phyloP scores from a whole-genome alignment of 176 grass and related monocot genomes.

The Oryza nivara region DNA sequence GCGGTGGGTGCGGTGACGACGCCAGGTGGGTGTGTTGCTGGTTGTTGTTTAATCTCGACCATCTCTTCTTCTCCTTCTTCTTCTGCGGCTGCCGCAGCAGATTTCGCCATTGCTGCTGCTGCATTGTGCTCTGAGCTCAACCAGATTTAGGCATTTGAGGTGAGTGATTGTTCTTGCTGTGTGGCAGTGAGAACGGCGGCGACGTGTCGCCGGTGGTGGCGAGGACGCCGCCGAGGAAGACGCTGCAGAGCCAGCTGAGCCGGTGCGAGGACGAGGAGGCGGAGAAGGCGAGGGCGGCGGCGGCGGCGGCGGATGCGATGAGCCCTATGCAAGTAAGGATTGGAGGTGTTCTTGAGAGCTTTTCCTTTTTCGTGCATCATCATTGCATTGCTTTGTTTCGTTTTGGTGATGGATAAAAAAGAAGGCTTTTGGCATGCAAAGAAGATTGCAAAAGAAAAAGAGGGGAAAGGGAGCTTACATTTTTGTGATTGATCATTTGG shows the following conservation, averaged over 20 bases:
- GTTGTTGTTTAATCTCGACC: conserved; percentile 55
- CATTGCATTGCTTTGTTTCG: conserved; percentile 45
- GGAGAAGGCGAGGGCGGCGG: conserved; percentile 49
- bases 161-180: conserved; percentile 46
- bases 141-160: neutral
- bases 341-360: conserved; percentile 28
- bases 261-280: conserved; percentile 60
- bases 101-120: conserved; percentile 34
- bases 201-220: neutral
- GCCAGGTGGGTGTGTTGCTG: conserved; percentile 64
- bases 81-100: neutral
- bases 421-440: conserved; percentile 46
- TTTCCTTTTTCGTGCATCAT: conserved; percentile 37
- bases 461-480: conserved; percentile 30
- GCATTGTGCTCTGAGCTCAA: conserved; percentile 29
- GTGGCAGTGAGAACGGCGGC: conserved; percentile 48
- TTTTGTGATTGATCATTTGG: conserved; percentile 36
- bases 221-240: conserved; percentile 45
- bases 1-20: conserved; percentile 65
- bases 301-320: conserved; percentile 40
- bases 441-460: conserved; percentile 43
- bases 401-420: conserved; percentile 55
- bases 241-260: conserved; percentile 77
- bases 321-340: conserved; percentile 60
- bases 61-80: conserved; percentile 12